Percentiles rank a stretch among this genome's conserved stretches.
phyloP scores from a whole-genome alignment of 2,329 filamentous ascomycete species.

The Aspergillus awamori region DNA sequence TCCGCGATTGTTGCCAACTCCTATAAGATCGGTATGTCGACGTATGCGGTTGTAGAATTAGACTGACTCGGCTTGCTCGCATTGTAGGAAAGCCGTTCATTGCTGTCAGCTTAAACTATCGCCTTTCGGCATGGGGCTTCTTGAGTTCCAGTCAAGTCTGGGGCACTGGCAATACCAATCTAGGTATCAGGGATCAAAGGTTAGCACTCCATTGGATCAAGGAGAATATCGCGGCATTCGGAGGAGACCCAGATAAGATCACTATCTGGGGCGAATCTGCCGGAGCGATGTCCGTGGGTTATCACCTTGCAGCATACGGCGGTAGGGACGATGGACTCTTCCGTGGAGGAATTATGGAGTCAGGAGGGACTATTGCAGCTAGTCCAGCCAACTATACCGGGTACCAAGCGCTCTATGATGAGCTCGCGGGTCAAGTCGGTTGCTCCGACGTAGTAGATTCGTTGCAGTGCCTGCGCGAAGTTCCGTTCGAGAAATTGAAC shows the following conservation, averaged over 20 bases:
- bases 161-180: conserved; percentile 54
- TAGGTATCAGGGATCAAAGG: conserved; percentile 53
- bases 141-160: conserved; percentile 51
- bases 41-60: no score
- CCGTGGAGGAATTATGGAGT: conserved; percentile 55
- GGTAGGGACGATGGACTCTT: conserved; percentile 60
- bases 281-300: conserved; percentile 54
- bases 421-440: conserved; percentile 60
- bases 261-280: conserved; percentile 61
- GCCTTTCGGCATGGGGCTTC: conserved; percentile 57
- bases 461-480: conserved; percentile 65
- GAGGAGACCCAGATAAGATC: conserved; percentile 39
- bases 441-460: conserved; percentile 62
- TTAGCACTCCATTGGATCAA: conserved; percentile 43
- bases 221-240: conserved; percentile 41
- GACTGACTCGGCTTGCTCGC: background rate
- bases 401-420: conserved; percentile 59
- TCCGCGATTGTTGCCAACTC: conserved; percentile 61
- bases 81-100: conserved; percentile 53
- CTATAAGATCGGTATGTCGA: conserved; percentile 46
- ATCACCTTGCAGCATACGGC: conserved; percentile 57
- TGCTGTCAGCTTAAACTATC: conserved; percentile 58
- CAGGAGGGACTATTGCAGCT: conserved; percentile 54
- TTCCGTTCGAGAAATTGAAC: conserved; percentile 63
- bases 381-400: conserved; percentile 44